phyloP scores from a whole-genome alignment of 2,329 filamentous ascomycete species.

The Aureobasidium sp. region DNA sequence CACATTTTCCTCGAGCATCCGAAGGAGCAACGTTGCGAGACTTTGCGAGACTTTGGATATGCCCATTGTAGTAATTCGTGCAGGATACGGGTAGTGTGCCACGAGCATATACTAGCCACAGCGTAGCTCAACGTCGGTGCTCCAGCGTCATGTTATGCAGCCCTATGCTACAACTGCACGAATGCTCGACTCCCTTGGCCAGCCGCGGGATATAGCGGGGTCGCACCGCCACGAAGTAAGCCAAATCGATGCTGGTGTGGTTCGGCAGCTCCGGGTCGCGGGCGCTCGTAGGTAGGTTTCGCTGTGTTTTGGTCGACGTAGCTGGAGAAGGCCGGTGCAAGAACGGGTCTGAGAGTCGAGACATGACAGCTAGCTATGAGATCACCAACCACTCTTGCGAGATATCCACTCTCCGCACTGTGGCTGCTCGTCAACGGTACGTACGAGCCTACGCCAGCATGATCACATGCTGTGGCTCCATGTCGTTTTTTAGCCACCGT shows the following conservation, averaged over 20 bases:
- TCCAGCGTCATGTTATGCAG: slow-evolving; percentile 10
- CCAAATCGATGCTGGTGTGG: slow-evolving; percentile 4
- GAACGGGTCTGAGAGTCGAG: not conserved
- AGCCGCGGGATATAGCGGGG: slow-evolving; percentile 8
- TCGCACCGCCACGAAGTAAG: slow-evolving; percentile 7
- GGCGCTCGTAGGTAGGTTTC: not conserved
- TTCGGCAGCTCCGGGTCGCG: not conserved
- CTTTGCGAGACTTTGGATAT: not conserved
- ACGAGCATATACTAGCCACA: not conserved
- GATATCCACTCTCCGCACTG: not conserved
- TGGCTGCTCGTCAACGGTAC: not conserved
- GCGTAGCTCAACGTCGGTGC: not conserved
- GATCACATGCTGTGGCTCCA: slow-evolving; percentile 12
- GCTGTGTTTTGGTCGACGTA: not conserved
- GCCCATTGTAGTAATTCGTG: not conserved
- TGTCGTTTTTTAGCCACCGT: slow-evolving; percentile 5
- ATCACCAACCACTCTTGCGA: not conserved
- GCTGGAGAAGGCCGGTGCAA: not conserved
- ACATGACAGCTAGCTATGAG: slow-evolving; percentile 8
- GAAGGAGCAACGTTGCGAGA: not conserved
- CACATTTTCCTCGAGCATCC: not conserved
- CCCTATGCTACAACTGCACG: not conserved
- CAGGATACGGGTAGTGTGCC: not conserved
- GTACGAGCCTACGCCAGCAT: not conserved
- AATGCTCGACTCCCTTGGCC: not conserved